These are phyloP conservation scores for Verticillium longisporum DNA, from an alignment of 2,329 filamentous ascomycete species.

Conservation along the genomic window DNA sequence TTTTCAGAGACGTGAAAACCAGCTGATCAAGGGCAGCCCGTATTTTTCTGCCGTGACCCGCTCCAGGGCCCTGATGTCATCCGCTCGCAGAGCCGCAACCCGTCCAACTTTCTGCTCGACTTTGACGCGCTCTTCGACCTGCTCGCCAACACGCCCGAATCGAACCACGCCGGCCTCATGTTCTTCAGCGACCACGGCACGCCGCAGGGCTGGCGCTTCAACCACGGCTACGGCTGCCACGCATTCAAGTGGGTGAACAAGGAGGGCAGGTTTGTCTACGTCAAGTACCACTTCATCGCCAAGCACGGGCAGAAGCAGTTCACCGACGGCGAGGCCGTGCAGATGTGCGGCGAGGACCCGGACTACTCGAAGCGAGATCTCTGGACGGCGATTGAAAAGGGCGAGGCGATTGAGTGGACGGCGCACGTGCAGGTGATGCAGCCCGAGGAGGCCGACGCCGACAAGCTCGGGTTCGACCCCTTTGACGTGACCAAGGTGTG, in stretches of 20 bases:
- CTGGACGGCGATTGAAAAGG: conserved; percentile 44
- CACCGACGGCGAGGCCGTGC: conserved; percentile 33
- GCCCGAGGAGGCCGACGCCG: conserved; percentile 44
- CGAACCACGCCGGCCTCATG: conserved; percentile 40
- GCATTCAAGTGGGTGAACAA: conserved; percentile 40
- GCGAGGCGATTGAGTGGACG: conserved; percentile 47
- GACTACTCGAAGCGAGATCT: conserved; percentile 48
- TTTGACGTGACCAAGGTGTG: conserved; percentile 49
- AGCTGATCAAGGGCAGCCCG: neutral
- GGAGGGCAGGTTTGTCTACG: conserved; percentile 40
- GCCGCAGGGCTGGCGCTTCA: conserved; percentile 34
- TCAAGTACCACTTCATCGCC: conserved; percentile 42
- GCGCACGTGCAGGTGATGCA: conserved; percentile 49
- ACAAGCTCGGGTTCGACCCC: conserved; percentile 43
- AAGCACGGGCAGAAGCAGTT: conserved; percentile 40
- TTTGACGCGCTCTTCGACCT: conserved; percentile 41
- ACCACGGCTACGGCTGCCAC: conserved; percentile 36
- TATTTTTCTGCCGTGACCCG: conserved; percentile 40
- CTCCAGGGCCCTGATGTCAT: conserved; percentile 40
- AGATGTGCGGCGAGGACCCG: conserved; percentile 38
- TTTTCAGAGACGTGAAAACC: too few relatives aligned
- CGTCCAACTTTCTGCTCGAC: conserved; percentile 40
- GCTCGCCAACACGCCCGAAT: conserved; percentile 38
- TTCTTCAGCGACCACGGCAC: conserved; percentile 44
- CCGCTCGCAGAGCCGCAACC: conserved; percentile 36